phyloP scores from a whole-genome alignment of 179 eudicot species.

The Nepenthes alata region DNA sequence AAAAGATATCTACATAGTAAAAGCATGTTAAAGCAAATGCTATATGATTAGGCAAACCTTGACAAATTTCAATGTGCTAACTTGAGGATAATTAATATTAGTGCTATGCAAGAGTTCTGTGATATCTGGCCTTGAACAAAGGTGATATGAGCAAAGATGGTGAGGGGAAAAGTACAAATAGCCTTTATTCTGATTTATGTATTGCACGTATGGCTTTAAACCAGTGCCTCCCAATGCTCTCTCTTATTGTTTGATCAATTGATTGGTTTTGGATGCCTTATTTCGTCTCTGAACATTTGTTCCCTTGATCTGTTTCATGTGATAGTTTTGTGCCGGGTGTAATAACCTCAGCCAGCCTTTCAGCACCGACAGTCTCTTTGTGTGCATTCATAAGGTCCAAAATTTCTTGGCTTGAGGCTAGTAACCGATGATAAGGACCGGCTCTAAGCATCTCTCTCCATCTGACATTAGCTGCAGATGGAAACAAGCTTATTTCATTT shows the following conservation, averaged over 20 bases:
- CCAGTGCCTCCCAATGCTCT: conserved; percentile 66
- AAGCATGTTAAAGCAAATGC: conserved; percentile 29
- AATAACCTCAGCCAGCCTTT: conserved; percentile 18
- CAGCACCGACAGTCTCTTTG: conserved; percentile 41
- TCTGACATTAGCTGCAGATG: conserved; percentile 22
- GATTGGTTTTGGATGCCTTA: conserved; percentile 22
- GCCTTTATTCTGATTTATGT: conserved; percentile 49
- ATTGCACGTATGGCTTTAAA: conserved; percentile 45
- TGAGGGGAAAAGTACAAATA: conserved; percentile 33
- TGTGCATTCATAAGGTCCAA: conserved; percentile 38
- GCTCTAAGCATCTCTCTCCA: conserved; percentile 38
- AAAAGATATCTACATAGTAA: conserved; percentile 36
- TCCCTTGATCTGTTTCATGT: conserved; percentile 26
- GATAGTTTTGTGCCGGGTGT: background rate
- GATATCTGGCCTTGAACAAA: conserved; percentile 42
- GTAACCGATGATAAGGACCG: conserved; percentile 27
- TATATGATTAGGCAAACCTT: conserved; percentile 45
- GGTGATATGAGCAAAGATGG: conserved; percentile 26
- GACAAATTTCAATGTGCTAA: conserved; percentile 42
- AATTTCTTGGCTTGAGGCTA: conserved; percentile 32
- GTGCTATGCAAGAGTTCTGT: conserved; percentile 83
- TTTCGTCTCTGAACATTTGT: conserved; percentile 16
- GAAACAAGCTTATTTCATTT: background rate
- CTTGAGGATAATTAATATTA: conserved; percentile 40
- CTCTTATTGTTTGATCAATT: conserved; percentile 65